Evolutionary conservation across 140 eudicot genomes (phyloP), one percentile per base, ranked within the genome.

Genomic region (Stevia rebaudiana): DNA sequence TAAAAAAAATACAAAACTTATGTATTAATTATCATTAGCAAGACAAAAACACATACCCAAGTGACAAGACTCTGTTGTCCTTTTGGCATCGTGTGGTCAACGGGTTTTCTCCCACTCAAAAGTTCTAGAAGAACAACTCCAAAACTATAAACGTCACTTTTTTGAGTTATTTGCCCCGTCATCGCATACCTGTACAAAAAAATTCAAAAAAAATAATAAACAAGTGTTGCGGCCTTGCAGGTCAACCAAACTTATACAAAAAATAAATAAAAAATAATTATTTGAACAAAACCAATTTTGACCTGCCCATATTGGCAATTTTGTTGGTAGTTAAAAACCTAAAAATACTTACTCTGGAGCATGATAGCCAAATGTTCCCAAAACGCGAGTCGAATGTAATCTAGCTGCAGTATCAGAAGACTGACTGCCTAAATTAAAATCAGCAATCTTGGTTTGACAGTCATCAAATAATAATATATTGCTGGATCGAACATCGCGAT

Each of bases 341-440:
- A n/a, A n/a, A 60, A 57, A 23, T 19, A 63, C 90, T 71, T 75
- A 85, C 97, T 89, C 91, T 65, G 97, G 95, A 72, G 97, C 97
- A 77, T 89, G 97, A 76, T 89, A 85, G 53, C 95, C 95, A 72
- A 89, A 89, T 30, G 97, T 89, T 57, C 97, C 97, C 61, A 89
- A 67, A 51, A 86, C 95, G 76, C 95, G 77, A 9, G 97, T 89
- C 0, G 97, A 89, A 73, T 89, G 97, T 67, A 86, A 65, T 49
- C 92, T 79, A 59, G 97, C 97, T 11, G 95, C 92, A 7, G 97
- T 83, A 52, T 89, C 97, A 49, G 97, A 89, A 52, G 95, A 77
- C 76, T 87, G 95, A 71, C 63, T 89, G 19, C 91, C 76, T 82
- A 89, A 67, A 77, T 75, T 85, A 71, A 85, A 89, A 74, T 89